Evolutionary conservation across 2,329 filamentous ascomycete genomes (phyloP).

Genomic region (Arthrobotrys conoides): DNA sequence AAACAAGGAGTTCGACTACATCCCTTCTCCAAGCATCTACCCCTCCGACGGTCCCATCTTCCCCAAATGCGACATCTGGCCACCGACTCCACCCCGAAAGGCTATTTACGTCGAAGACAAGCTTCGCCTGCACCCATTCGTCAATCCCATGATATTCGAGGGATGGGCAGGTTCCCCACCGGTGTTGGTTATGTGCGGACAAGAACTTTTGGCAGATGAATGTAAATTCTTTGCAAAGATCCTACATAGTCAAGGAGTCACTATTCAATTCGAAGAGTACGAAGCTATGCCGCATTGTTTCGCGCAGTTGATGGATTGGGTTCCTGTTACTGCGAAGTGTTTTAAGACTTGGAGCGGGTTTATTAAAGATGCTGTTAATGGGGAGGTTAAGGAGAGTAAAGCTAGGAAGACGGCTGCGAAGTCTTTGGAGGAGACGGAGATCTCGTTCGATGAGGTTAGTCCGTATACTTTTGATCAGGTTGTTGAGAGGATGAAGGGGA

Average conservation of each 20-base stretch:
- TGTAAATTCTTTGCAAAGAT: slow-evolving; percentile 73
- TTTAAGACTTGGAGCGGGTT: slow-evolving; percentile 74
- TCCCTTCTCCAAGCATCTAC: slow-evolving; percentile 68
- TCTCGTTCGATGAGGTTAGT: slow-evolving; percentile 69
- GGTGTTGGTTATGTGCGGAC: slow-evolving; percentile 77
- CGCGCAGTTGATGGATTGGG: slow-evolving; percentile 71
- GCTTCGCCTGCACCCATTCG: slow-evolving; percentile 77
- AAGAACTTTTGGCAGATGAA: slow-evolving; percentile 79
- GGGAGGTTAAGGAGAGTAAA: slow-evolving; percentile 69
- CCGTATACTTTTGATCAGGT: slow-evolving; percentile 67
- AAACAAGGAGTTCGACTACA: slow-evolving; percentile 74
- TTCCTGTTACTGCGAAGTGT: slow-evolving; percentile 70
- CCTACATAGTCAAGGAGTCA: slow-evolving; percentile 73
- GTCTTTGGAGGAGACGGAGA: slow-evolving; percentile 66
- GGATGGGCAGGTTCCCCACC: slow-evolving; percentile 77
- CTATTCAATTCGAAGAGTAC: slow-evolving; percentile 78
- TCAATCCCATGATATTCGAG: slow-evolving; percentile 73
- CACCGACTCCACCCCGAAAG: slow-evolving; percentile 71
- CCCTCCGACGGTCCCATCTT: slow-evolving; percentile 64
- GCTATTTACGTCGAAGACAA: slow-evolving; percentile 68
- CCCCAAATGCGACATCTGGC: slow-evolving; percentile 73
- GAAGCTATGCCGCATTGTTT: slow-evolving; percentile 87
- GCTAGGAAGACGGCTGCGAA: slow-evolving; percentile 70
- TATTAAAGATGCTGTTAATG: slow-evolving; percentile 66
- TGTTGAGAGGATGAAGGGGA: slow-evolving; percentile 68